phyloP scores from a whole-genome alignment of 2,329 filamentous ascomycete genomes.

The Epichloe coenophiala region DNA sequence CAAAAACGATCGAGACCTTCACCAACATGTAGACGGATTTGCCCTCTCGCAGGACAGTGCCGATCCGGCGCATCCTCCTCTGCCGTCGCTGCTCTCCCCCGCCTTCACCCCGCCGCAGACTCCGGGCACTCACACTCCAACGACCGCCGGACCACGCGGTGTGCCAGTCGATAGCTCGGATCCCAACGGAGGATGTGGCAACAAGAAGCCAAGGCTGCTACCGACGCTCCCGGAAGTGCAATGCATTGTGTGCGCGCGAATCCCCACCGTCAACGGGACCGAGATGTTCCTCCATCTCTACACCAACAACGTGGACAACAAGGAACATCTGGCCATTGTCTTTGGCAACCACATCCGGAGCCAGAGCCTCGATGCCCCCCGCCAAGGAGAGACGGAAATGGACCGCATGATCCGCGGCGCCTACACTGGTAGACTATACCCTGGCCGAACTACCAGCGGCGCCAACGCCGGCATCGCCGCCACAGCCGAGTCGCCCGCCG shows the following conservation, averaged over 20 bases:
- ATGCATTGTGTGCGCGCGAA: slow-evolving; percentile 90
- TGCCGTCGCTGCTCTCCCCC: slow-evolving; percentile 69
- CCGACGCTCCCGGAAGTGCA: slow-evolving; percentile 70
- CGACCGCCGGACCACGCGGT: slow-evolving; percentile 30
- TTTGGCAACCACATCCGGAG: slow-evolving; percentile 79
- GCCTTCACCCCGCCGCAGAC: slow-evolving; percentile 65
- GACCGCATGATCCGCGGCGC: slow-evolving; percentile 90
- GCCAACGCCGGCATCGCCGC: slow-evolving; percentile 16
- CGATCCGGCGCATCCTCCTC: slow-evolving; percentile 19
- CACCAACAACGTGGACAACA: slow-evolving; percentile 81
- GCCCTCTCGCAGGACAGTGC: slow-evolving; percentile 19
- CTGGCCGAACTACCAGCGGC: slow-evolving; percentile 67
- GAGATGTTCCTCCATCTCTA: slow-evolving; percentile 98
- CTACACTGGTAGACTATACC: slow-evolving; percentile 77
- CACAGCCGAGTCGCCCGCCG: slow-evolving; percentile 5
- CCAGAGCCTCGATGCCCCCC: slow-evolving; percentile 53
- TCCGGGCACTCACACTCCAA: slow-evolving; percentile 43
- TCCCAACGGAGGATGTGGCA: slow-evolving; percentile 44
- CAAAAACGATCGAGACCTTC: slow-evolving; percentile 5
- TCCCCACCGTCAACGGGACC: slow-evolving; percentile 79
- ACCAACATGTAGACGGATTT: slow-evolving; percentile 21
- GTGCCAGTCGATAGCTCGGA: slow-evolving; percentile 47
- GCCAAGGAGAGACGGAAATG: slow-evolving; percentile 70
- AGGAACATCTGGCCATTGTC: slow-evolving; percentile 94
- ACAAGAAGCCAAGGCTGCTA: slow-evolving; percentile 58